These are phyloP conservation scores for Verticillium longisporum DNA, from an alignment of 2,329 filamentous ascomycete genomes.

Conservation along the genomic window DNA sequence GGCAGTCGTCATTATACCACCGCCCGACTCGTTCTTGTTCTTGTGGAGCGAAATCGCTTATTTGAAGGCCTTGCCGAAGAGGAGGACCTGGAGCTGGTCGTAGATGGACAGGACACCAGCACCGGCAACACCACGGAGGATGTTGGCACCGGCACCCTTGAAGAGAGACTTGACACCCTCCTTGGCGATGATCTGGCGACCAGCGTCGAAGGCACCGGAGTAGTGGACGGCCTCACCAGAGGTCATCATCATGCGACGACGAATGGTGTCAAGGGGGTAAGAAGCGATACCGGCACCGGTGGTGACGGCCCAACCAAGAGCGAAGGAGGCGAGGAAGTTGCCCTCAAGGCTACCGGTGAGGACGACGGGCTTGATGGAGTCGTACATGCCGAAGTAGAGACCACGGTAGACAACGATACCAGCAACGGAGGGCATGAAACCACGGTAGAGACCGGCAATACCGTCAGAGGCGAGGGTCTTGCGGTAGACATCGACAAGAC, in stretches of 20 bases:
- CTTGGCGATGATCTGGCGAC: slow-evolving; percentile 91
- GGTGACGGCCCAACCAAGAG: slow-evolving; percentile 97
- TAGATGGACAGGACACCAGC: slow-evolving; percentile 99
- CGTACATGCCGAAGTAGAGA: slow-evolving; percentile 99
- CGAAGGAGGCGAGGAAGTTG: slow-evolving; percentile 99
- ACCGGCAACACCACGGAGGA: slow-evolving; percentile 99
- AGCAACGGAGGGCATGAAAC: slow-evolving; percentile 98
- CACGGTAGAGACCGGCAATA: slow-evolving; percentile 99
- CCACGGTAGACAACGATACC: slow-evolving; percentile 99
- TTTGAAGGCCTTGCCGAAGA: slow-evolving; percentile 99
- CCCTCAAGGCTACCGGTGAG: slow-evolving; percentile 85
- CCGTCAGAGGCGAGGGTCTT: slow-evolving; percentile 99
- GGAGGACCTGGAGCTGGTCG: slow-evolving; percentile 97
- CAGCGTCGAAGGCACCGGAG: slow-evolving; percentile 92
- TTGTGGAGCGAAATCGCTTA: background rate
- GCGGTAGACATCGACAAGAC: slow-evolving; percentile 98
- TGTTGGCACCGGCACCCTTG: slow-evolving; percentile 99
- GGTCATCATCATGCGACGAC: slow-evolving; percentile 99
- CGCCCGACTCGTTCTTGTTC: background rate
- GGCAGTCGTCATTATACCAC: background rate
- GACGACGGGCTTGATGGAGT: slow-evolving; percentile 98
- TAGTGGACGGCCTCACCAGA: slow-evolving; percentile 98
- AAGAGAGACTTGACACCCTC: slow-evolving; percentile 99
- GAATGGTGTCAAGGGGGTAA: slow-evolving; percentile 99
- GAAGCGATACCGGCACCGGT: slow-evolving; percentile 99